These are phyloP conservation scores for Camellia oleifera DNA, from an alignment of 179 eudicot species.

Conservation along the genomic window DNA sequence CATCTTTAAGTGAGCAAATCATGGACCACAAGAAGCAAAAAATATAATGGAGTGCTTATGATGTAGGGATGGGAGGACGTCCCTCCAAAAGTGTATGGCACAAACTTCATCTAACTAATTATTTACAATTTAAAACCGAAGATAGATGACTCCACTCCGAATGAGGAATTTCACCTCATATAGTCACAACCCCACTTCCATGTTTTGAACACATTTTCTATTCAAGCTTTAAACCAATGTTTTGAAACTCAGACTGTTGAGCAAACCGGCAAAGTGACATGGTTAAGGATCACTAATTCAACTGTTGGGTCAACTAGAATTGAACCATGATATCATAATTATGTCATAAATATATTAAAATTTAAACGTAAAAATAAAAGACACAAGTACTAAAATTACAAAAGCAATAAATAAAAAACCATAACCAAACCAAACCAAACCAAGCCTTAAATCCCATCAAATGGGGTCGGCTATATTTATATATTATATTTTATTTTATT, in stretches of 20 bases:
- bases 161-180: not conserved
- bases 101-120: not conserved
- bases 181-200: not conserved
- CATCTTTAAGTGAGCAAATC: not conserved
- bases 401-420: no score
- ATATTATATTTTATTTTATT: no score
- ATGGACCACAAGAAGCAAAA: not conserved
- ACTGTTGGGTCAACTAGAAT: no score
- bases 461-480: no score
- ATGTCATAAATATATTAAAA: no score
- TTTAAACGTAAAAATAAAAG: no score
- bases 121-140: constrained; percentile 3
- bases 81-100: not conserved
- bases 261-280: no score
- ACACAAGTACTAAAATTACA: no score
- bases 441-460: no score
- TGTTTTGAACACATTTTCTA: not conserved
- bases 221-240: not conserved
- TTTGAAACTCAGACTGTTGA: not conserved
- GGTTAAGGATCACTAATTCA: no score
- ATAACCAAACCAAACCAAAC: no score
- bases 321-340: no score
- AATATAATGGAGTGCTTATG: not conserved
- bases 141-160: not conserved
- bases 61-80: not conserved